Evolutionary conservation across 148 eudicot species (phyloP).

Genomic region (Vaccinium corymbosum): DNA sequence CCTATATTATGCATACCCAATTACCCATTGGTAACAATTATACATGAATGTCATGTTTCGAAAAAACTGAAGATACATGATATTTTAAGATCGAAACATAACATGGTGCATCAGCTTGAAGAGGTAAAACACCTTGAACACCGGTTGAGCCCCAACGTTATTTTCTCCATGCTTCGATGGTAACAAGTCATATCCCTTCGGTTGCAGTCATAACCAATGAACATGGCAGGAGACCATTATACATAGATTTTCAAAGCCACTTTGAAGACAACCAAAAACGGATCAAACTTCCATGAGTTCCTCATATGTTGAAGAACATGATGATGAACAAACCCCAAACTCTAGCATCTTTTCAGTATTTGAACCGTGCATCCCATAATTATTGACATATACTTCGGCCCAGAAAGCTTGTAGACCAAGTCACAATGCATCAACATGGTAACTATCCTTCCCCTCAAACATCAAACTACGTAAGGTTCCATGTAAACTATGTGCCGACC

Average conservation of each 20-base stretch:
- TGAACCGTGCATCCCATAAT: background rate
- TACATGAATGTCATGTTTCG: background rate
- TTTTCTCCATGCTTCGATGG: conserved; percentile 5
- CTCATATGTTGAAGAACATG: background rate
- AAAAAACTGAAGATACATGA: background rate
- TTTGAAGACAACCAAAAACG: background rate
- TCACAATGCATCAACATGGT: background rate
- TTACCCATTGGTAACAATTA: background rate
- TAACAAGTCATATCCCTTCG: background rate
- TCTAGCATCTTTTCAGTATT: background rate
- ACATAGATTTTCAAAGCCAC: background rate
- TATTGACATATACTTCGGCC: background rate
- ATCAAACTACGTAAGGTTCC: background rate
- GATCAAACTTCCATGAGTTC: background rate
- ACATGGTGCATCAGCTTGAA: background rate
- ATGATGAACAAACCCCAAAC: background rate
- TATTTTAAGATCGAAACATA: background rate
- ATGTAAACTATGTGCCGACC: background rate
- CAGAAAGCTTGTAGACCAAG: background rate
- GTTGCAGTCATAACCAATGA: background rate
- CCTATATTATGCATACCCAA: background rate
- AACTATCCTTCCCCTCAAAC: background rate
- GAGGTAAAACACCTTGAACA: background rate
- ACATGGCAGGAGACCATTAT: background rate
- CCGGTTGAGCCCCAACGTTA: background rate